phyloP scores from a whole-genome alignment of 2,329 filamentous ascomycete genomes.

The Lasiodiplodia sp. region DNA sequence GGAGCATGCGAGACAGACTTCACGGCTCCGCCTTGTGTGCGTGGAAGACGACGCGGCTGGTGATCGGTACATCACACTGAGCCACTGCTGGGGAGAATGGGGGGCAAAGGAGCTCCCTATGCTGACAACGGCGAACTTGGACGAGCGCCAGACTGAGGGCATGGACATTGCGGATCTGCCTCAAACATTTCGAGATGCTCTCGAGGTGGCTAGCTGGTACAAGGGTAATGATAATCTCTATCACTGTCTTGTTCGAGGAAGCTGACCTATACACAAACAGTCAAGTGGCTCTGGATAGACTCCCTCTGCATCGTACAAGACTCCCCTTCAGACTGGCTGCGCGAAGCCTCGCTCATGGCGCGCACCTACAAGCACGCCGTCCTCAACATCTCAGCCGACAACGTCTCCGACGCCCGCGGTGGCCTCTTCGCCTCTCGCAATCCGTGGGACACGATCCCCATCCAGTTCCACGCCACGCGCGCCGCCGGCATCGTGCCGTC shows the following conservation, averaged over 20 bases:
- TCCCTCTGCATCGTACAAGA: conserved; percentile 3
- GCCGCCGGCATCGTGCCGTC: background rate
- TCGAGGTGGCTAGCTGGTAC: background rate
- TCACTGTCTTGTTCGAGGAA: background rate
- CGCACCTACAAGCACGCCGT: background rate
- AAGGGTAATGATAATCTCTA: background rate
- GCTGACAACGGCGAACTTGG: background rate
- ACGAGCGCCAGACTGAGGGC: background rate
- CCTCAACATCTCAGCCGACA: background rate
- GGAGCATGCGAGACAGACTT: background rate
- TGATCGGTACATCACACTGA: background rate
- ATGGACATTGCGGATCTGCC: background rate
- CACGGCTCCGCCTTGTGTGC: background rate
- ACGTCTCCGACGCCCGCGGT: background rate
- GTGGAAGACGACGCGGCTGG: background rate
- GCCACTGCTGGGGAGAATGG: background rate
- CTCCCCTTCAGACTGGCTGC: background rate
- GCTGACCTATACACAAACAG: background rate
- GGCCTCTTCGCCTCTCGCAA: background rate
- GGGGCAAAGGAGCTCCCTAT: background rate
- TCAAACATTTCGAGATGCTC: background rate
- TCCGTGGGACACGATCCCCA: background rate
- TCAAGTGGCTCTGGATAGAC: conserved; percentile 7
- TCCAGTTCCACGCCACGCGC: background rate
- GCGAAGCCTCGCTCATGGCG: background rate